Evolutionary conservation across 2,329 filamentous ascomycete species (phyloP), one percentile per base, ranked within the genome.

Genomic region (Pyrenophora seminiperda): DNA sequence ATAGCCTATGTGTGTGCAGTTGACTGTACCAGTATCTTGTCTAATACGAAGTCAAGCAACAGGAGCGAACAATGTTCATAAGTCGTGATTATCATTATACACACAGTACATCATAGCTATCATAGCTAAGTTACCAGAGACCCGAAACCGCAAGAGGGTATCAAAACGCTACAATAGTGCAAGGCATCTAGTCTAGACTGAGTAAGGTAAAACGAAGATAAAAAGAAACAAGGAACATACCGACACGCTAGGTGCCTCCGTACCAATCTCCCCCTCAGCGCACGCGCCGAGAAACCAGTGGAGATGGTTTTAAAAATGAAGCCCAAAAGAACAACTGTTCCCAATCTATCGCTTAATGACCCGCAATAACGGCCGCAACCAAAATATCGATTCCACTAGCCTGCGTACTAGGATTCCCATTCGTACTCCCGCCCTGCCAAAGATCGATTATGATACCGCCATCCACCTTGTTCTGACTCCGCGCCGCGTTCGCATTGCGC

Each of bases 321-420:
- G 3, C 10, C 10, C 10, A 9, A 27, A 27, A 3, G 24, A 11
- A 27, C 24, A 27, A 9, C 22, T 7, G n/a, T n/a, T 7, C 24
- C 24, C 24, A 27, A 27, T 27, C 24, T 27, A 9, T 27, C 7
- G 9, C 24, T 27, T 47, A 57, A 29, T 43, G 30, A 9, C 24
- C 36, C 14, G 48, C 53, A 37, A 55, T 36, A 1, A 60, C 62
- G 31, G 69, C 70, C 41, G 83, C 86, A 46, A 89, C 82, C 15
- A 89, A 69, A n/a, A 79, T 79, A 72, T 88, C 86, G 60, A 88
- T 71, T 0, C 83, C 86, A 18, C 81, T 81, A 61, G 82, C 83
- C 38, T 88, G 86, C n/a, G 83, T 83, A 31, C 80, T 76, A 0
- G 83, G 79, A 53, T 75, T 75, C 1, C 76, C 79, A 31, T 78